Percentiles rank a stretch among this genome's conserved stretches.
phyloP scores from a whole-genome alignment of 1,284 basidiomycete species.

The Tetrapyrgos nigripes region DNA sequence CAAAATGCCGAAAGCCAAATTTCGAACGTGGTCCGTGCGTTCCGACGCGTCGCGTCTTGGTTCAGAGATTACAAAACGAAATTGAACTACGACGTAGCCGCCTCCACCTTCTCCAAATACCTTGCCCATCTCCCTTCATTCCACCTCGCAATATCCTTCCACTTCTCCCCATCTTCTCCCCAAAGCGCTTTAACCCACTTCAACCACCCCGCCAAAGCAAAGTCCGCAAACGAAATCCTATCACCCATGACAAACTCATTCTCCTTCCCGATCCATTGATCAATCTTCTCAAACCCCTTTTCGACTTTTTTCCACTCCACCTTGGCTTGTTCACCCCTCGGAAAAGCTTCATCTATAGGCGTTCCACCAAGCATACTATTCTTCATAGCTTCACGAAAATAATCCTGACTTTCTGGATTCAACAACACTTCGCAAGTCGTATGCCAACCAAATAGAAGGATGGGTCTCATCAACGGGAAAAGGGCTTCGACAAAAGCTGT shows the following conservation, averaged over 20 bases:
- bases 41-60: no score
- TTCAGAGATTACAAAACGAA: no score
- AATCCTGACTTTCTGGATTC: slow-evolving; percentile 31
- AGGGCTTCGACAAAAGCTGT: slow-evolving; percentile 26
- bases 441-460: slow-evolving; percentile 1
- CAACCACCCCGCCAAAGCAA: slow-evolving; percentile 8
- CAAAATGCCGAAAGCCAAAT: no score
- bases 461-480: slow-evolving; percentile 9
- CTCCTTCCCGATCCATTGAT: slow-evolving; percentile 29
- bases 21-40: no score
- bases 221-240: slow-evolving; percentile 11
- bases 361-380: slow-evolving; percentile 30
- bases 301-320: slow-evolving; percentile 29
- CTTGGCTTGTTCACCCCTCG: slow-evolving; percentile 21
- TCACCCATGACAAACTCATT: slow-evolving; percentile 26
- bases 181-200: slow-evolving; percentile 2
- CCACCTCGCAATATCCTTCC: slow-evolving; percentile 12
- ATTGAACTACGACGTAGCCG: no score
- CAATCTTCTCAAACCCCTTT: slow-evolving; percentile 23
- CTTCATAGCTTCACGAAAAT: slow-evolving; percentile 36
- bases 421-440: slow-evolving; percentile 8
- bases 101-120: background rate
- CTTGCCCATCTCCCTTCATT: slow-evolving; percentile 11
- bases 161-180: slow-evolving; percentile 13
- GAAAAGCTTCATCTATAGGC: slow-evolving; percentile 30